phyloP scores from a whole-genome alignment of 108 stramenopile species.

The Conticribra guillardii region DNA sequence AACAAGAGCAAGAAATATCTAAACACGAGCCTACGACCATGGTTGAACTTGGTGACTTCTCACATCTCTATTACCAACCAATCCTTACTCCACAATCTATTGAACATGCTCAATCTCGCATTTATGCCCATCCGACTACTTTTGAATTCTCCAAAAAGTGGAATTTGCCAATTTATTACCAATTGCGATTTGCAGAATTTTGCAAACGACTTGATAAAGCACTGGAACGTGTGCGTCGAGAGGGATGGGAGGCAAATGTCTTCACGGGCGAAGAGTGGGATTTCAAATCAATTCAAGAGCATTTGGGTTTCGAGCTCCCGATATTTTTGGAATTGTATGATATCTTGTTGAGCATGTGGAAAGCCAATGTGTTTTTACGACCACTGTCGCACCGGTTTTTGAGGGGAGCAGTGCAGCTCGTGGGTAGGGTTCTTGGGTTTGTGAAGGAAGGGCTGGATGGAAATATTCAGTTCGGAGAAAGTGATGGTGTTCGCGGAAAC shows the following conservation, averaged over 20 bases:
- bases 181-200: constrained; percentile 85
- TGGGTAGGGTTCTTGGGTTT: constrained; percentile 76
- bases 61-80: constrained; percentile 64
- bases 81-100: constrained; percentile 46
- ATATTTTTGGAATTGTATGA: constrained; percentile 86
- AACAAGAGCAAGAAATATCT: constrained; percentile 5
- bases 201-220: constrained; percentile 80
- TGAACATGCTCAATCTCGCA: constrained; percentile 69
- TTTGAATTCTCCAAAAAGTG: constrained; percentile 86
- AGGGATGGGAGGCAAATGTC: constrained; percentile 82
- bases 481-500: neutral
- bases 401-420: constrained; percentile 76
- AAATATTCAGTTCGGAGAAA: constrained; percentile 72
- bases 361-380: constrained; percentile 66
- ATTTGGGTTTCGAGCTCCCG: constrained; percentile 74
- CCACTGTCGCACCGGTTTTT: constrained; percentile 82
- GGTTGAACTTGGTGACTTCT: constrained; percentile 35
- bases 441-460: constrained; percentile 79
- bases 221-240: constrained; percentile 55
- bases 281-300: constrained; percentile 44
- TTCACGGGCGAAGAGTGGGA: constrained; percentile 61
- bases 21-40: neutral
- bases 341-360: constrained; percentile 67
- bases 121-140: constrained; percentile 80
- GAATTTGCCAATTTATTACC: constrained; percentile 92